These are phyloP conservation scores for Eimeria sp. DNA, from an alignment of 169 alveolate species.

Conservation along the genomic window DNA sequence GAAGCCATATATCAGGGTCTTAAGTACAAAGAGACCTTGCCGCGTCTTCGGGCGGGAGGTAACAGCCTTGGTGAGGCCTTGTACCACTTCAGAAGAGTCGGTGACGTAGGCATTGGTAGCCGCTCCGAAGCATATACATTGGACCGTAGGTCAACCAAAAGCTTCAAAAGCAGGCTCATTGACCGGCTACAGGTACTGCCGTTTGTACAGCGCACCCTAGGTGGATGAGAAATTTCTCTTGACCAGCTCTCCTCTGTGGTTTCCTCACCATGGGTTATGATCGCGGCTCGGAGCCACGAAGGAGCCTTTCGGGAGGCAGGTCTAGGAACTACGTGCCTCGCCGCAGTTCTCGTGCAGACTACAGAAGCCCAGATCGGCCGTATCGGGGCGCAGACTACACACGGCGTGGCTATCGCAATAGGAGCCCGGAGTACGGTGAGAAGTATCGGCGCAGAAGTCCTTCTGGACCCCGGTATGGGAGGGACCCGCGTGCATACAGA, in stretches of 20 bases:
- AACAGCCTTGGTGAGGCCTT: neutral
- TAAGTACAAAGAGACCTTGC: neutral
- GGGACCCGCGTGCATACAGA: constrained; percentile 41
- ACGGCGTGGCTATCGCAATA: constrained; percentile 44
- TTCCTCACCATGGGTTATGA: constrained; percentile 61
- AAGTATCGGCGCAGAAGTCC: constrained; percentile 75
- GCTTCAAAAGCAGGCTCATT: neutral
- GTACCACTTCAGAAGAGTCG: neutral
- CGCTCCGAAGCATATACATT: neutral
- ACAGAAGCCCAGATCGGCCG: constrained; percentile 69
- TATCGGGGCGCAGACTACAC: constrained; percentile 39
- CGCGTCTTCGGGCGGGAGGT: neutral
- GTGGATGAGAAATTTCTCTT: neutral
- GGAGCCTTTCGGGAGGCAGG: constrained; percentile 77
- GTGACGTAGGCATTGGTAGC: neutral
- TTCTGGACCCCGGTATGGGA: constrained; percentile 32
- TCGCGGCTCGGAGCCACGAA: constrained; percentile 68
- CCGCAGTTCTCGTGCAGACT: constrained; percentile 52
- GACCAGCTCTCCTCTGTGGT: neutral
- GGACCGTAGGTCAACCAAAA: neutral
- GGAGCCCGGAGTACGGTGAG: constrained; percentile 52
- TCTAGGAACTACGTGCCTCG: constrained; percentile 29
- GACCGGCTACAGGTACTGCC: neutral
- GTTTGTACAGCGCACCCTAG: neutral
- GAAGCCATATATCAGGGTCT: neutral